Evolutionary conservation across 768 basidiomycete genomes (phyloP).

Genomic region (Suillus clintonianus): DNA sequence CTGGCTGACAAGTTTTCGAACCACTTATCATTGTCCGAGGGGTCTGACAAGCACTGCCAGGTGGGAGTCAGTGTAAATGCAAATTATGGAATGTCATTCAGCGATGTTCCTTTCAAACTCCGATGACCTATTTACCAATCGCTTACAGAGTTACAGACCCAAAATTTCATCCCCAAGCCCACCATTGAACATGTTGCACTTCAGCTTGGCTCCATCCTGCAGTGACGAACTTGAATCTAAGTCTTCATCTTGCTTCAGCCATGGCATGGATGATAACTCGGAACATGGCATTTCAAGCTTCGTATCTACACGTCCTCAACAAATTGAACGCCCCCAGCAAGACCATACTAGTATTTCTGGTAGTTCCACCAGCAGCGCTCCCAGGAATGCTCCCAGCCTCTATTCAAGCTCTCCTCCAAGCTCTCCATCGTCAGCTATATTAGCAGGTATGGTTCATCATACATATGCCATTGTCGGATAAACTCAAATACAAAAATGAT

Average conservation of each 20-base stretch:
- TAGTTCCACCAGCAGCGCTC: background rate
- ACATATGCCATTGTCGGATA: background rate
- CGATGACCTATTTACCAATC: background rate
- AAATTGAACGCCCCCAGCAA: background rate
- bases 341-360: background rate
- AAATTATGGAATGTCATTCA: background rate
- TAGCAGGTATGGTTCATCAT: background rate
- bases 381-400: background rate
- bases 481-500: background rate
- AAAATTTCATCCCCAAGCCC: background rate
- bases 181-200: background rate
- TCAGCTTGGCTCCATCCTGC: background rate
- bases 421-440: background rate
- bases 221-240: background rate
- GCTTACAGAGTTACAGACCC: background rate
- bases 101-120: background rate
- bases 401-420: background rate
- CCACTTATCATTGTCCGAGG: background rate
- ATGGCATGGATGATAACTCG: background rate
- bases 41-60: background rate
- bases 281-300: accelerated
- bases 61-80: background rate
- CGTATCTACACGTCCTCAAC: background rate
- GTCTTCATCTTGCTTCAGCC: background rate
- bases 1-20: background rate